Evolutionary conservation across 1,139 yeast genomes (phyloP), one percentile per base, ranked within the genome.

Genomic region (Schizosaccharomyces versatilis): DNA sequence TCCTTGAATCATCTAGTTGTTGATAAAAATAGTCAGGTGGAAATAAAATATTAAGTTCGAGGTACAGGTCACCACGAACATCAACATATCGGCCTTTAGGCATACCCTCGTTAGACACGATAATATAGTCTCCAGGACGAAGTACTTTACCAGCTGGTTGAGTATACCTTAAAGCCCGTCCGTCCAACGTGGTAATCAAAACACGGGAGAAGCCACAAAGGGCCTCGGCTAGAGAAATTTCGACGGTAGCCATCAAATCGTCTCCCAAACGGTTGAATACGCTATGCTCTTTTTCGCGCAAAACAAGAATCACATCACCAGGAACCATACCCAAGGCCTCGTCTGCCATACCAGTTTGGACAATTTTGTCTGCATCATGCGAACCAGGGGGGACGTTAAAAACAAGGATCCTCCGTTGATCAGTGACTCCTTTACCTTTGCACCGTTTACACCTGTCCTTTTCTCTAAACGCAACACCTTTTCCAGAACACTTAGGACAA

Each of bases 81-180:
- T 66, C 69, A 9, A 68, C 61, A 24, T 68, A 68, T 57, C 70
- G 69, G n/a, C 53, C 57, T 17, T 75, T 63, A 0, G 95, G 95
- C 94, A 93, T 84, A 1, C 98, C 98, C 66, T 88, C 96, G 51
- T 78, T 77, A 44, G 73, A 68, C 17, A 90, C 71, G 59, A 79
- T 74, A 42, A 90, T 67, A 58, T 71, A 74, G 59, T 84, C 84
- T 14, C 84, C 81, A 0, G 97, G 97, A 60, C 81, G 75, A 8
- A 86, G 65, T 5, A 90, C 95, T 65, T 81, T 81, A 8, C 74
- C 73, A 0, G 67, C 61, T 10, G 74, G 73, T 5, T 85, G 84
- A 0, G 84, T 76, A 3, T 78, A 69, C 40, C 84, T 67, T 55
- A 73, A 73, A 36, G 88, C 67, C 59, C 97, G 76, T 9, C 84